Evolutionary conservation across 1,284 basidiomycete genomes (phyloP), one percentile per base, ranked within the genome.

Genomic region (Mrakiaceae sp.): DNA sequence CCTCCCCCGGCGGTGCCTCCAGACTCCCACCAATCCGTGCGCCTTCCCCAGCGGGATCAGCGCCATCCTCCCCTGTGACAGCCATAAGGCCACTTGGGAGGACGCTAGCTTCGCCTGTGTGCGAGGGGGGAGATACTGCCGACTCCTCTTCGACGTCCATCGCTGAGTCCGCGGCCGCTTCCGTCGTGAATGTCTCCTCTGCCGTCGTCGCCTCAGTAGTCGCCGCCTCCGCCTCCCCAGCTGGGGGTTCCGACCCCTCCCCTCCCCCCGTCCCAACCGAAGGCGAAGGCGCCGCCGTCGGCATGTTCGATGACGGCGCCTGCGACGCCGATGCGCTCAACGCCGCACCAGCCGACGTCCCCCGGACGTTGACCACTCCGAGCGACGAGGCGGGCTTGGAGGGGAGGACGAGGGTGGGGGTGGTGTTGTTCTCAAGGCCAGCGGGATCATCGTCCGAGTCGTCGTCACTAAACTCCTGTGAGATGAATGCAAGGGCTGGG

Each of bases 91-190:
- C 3, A 80, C 77, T 62, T 87, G 82, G 46, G 12, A 50, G 58
- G 6, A 58, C 44, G 9, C 40, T 54, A 11, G 57, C 50, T 42
- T 58, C 66, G 9, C 57, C 44, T 5, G 47, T 27, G 14, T 10
- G 49, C 10, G 52, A 16, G 16, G 84, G 78, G 14, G 82, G 78
- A 50, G 86, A 83, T 1, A 78, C 74, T 5, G 73, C 64, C 3
- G 71, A 67, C n/a, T 70, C 27, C 27, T 27, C 27, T 27, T 27
- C 59, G 12, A 65, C 69, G 3, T 69, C 62, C 8, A 69, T 72
- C 2, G 73, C 66, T 67, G 68, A 27, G 27, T 27, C 27, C 27
- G 27, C 27, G 27, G 27, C 27, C 27, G 27, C 27, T 27, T 27
- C 27, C 27, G 27, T 27, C 27, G 27, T 27, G 27, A 27, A 27